phyloP scores from a whole-genome alignment of 139 green algal genomes.

The Volvox reticuliferus region DNA sequence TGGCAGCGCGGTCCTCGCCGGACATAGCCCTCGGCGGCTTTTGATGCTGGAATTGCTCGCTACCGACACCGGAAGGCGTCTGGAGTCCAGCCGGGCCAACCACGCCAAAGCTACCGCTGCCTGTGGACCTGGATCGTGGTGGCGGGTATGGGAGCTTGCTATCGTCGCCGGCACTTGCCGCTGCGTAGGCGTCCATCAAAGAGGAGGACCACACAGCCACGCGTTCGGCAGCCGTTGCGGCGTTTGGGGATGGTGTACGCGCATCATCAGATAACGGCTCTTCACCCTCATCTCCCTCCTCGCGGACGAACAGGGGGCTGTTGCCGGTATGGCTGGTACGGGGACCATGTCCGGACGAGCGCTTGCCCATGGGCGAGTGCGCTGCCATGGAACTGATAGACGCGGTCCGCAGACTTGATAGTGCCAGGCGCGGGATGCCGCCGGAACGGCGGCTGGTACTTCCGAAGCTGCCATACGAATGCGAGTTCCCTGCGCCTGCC shows the following conservation, averaged over 20 bases:
- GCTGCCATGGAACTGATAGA: conserved; percentile 25
- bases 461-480: background rate
- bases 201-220: conserved; percentile 19
- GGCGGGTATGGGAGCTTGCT: background rate
- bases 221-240: conserved; percentile 29
- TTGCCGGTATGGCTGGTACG: background rate
- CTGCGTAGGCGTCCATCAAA: background rate
- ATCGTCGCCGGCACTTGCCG: background rate
- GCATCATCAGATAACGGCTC: background rate
- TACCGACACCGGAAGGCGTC: background rate
- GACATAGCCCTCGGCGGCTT: background rate
- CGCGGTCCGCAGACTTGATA: background rate
- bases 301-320: background rate
- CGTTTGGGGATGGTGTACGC: background rate
- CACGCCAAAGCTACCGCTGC: background rate
- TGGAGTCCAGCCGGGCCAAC: too few species aligned
- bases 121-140: background rate
- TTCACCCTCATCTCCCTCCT: background rate
- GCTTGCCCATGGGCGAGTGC: background rate
- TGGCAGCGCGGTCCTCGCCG: too few species aligned
- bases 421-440: background rate
- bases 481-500: background rate
- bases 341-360: background rate
- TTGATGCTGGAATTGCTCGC: background rate
- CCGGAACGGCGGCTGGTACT: background rate